A percentile compares a stretch with the other conserved stretches of the same genome.
Evolutionary conservation across 257 asterid species (phyloP).

Genomic region (Ehretia macrophylla): DNA sequence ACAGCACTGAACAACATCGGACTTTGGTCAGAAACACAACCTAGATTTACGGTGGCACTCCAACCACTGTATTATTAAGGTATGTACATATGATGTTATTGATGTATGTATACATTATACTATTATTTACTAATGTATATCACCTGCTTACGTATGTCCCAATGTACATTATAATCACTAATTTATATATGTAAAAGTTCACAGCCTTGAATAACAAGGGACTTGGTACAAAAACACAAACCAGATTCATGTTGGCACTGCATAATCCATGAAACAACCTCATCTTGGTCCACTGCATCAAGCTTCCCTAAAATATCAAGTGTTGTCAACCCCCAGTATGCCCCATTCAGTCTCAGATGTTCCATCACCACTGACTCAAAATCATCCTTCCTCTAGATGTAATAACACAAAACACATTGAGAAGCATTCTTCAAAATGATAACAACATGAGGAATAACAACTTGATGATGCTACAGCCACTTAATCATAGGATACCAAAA

Average conservation of each 20-base stretch:
- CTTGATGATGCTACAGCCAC: not conserved
- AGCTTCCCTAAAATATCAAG: constrained; percentile 81
- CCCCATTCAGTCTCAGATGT: constrained; percentile 84
- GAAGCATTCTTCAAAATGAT: constrained; percentile 1
- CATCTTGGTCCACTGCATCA: constrained; percentile 63
- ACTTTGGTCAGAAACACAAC: too few species aligned
- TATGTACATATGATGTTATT: too few species aligned
- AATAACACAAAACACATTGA: not conserved
- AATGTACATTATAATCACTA: too few species aligned
- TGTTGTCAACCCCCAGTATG: constrained; percentile 94
- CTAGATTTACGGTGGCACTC: too few species aligned
- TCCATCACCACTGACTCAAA: constrained; percentile 84
- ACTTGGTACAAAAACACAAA: constrained; percentile 27
- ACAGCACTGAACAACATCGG: too few species aligned
- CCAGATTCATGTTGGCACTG: constrained; percentile 96
- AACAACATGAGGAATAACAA: not conserved
- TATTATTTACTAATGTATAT: too few species aligned
- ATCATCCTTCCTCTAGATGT: constrained; percentile 62
- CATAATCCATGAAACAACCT: constrained; percentile 79
- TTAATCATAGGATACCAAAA: not conserved
- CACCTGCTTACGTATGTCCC: too few species aligned
- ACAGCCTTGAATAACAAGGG: not conserved
- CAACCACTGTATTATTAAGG: too few species aligned
- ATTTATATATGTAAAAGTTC: too few species aligned
- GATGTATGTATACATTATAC: too few species aligned